Percentiles rank a stretch among this genome's conserved stretches.
Conservation (phyloP, 73 alveolate genomes). For the Paramecium pentaurelia region DNA sequence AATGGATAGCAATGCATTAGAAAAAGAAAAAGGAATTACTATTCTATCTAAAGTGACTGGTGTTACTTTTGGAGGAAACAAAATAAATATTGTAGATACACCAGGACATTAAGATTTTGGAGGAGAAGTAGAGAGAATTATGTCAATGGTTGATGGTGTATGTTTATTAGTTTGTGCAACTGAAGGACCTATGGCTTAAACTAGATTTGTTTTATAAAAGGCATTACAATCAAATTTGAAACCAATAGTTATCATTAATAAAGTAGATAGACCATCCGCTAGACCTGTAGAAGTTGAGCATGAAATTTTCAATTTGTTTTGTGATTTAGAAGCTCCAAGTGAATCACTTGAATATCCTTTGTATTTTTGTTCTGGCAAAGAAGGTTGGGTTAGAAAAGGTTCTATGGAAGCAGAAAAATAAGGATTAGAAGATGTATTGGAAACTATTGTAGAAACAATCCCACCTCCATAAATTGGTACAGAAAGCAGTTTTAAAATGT, state of each 20-base stretch:
- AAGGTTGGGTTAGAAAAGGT: constrained; percentile 82
- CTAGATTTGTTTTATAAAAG: constrained; percentile 85
- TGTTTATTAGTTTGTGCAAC: constrained; percentile 87
- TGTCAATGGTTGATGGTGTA: constrained; percentile 91
- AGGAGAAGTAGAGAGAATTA: constrained; percentile 82
- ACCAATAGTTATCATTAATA: constrained; percentile 92
- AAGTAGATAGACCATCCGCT: constrained; percentile 84
- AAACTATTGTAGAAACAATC: constrained; percentile 64
- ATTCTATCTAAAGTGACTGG: constrained; percentile 72
- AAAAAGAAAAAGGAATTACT: constrained; percentile 76
- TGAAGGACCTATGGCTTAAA: constrained; percentile 91
- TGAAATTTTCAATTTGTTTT: constrained; percentile 81
- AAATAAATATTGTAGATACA: constrained; percentile 74
- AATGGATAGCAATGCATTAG: constrained; percentile 73
- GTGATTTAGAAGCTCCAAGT: constrained; percentile 73
- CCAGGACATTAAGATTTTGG: constrained; percentile 83
- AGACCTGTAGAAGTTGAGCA: constrained; percentile 85
- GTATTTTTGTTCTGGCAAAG: constrained; percentile 77
- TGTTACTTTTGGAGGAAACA: constrained; percentile 61
- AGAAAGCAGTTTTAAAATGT: constrained; percentile 68
- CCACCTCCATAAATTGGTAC: constrained; percentile 75
- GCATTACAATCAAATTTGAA: constrained; percentile 74
- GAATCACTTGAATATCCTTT: constrained; percentile 85
- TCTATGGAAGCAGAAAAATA: constrained; percentile 59
- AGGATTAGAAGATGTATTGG: constrained; percentile 70